Evolutionary conservation across 768 basidiomycete species (phyloP), one percentile per base, ranked within the genome.

Genomic region (Lentinus tigrinus): DNA sequence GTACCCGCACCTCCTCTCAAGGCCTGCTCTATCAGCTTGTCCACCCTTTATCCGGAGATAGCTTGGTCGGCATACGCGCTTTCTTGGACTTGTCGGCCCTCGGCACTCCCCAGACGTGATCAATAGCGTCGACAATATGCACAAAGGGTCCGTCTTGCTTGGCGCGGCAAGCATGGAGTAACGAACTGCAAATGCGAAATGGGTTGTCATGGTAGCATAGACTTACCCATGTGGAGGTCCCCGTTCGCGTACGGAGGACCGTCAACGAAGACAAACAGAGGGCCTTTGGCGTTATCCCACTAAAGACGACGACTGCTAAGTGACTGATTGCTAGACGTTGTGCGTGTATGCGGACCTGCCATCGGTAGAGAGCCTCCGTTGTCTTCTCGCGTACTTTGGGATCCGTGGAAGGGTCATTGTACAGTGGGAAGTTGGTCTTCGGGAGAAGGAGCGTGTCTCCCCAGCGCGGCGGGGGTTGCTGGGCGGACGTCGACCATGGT

Each of bases 211-310:
- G 24, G n/a, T 16, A 53, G 42, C 26, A 37, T 3, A 27, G 4
- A 47, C 75, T 59, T 62, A 96, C 95, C 96, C 79, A 95, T 95
- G 69, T 99, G 96, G 40, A 99, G 75, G 69, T 92, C 84, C 0
- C 97, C 97, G 69, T 99, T 99, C 2, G 96, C 96, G 67, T 98
- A 98, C 0, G 97, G 97, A 31, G 96, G 96, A 0, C 96, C 97
- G 70, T 99, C 96, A 63, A 96, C 95, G 51, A 95, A 77, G 13
- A 97, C 87, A 66, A 95, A 98, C 28, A 85, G 68, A 1, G 85
- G 83, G 3, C 90, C 82, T 34, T 80, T 75, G 13, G 77, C 82
- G 65, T 90, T 85, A 60, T 85, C 75, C 74, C 78, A 81, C 93
- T 95, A 67, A 17, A 24, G 52, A 50, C 27, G 52, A 13, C 47